A percentile compares a stretch with the other conserved stretches of the same genome.
Conservation (phyloP, 805 yeast species). For the Komagataella pastoris region DNA sequence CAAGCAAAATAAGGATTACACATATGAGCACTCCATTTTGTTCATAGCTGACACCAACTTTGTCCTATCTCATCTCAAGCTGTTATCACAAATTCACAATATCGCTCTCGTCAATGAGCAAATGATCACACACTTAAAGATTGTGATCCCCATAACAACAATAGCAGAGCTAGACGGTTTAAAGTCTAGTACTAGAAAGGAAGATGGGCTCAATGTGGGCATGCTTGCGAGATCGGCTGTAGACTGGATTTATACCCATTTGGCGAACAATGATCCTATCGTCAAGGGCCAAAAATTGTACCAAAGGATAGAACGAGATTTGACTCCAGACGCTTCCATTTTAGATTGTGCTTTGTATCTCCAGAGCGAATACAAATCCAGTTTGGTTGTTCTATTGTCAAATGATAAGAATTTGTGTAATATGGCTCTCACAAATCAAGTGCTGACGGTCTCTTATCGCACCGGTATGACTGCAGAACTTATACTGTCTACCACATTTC, state of each 20-base stretch:
- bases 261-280: conserved; percentile 36
- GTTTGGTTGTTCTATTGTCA: conserved; percentile 50
- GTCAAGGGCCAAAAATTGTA: conserved; percentile 52
- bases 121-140: conserved; percentile 4
- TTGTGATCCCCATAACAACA: conserved; percentile 62
- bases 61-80: conserved; percentile 49
- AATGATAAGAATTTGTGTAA: conserved; percentile 77
- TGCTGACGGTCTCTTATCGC: conserved; percentile 49
- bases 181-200: conserved; percentile 26
- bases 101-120: conserved; percentile 27
- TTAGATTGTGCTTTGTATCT: conserved; percentile 73
- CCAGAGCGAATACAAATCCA: conserved; percentile 18
- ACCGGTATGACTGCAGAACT: conserved; percentile 27
- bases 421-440: conserved; percentile 56
- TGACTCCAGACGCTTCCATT: conserved; percentile 67
- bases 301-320: conserved; percentile 33
- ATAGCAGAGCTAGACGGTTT: conserved; percentile 75
- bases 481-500: conserved; percentile 25
- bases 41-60: conserved; percentile 80
- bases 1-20: conserved; percentile 1
- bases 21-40: conserved; percentile 7
- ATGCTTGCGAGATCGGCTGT: conserved; percentile 57
- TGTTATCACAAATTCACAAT: conserved; percentile 38
- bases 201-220: conserved; percentile 15
- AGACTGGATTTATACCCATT: conserved; percentile 56